Evolutionary conservation across 2,329 filamentous ascomycete species (phyloP).

Genomic region (Diaporthe ilicicola): DNA sequence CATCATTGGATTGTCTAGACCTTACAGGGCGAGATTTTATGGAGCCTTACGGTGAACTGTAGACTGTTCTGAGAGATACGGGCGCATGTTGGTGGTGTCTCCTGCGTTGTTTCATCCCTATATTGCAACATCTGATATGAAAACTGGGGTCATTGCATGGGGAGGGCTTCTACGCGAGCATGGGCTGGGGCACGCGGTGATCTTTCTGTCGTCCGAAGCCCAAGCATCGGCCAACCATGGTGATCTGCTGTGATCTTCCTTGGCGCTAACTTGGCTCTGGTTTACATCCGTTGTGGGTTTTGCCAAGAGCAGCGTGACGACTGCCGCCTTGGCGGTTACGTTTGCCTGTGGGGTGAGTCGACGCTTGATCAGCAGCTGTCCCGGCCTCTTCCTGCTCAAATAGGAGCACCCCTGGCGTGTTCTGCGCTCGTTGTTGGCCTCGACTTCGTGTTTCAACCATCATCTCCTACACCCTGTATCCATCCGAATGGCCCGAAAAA

Average conservation of each 20-base stretch:
- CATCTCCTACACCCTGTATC: conserved; percentile 6
- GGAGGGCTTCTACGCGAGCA: not conserved
- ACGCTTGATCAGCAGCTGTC: not conserved
- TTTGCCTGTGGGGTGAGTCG: conserved; percentile 11
- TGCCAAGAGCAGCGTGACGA: conserved; percentile 16
- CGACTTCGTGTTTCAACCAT: conserved; percentile 14
- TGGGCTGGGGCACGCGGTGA: not conserved
- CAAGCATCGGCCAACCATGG: conserved; percentile 18
- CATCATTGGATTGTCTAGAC: not conserved
- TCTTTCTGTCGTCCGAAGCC: conserved; percentile 17
- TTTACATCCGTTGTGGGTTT: conserved; percentile 1
- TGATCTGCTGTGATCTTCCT: conserved; percentile 15
- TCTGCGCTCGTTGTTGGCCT: not conserved
- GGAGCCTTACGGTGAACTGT: conserved; percentile 2
- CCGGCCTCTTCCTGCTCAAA: not conserved
- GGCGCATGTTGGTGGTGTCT: conserved; percentile 4
- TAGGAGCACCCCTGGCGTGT: not conserved
- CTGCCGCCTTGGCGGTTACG: conserved; percentile 23
- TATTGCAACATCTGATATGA: not conserved
- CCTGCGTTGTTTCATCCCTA: conserved; percentile 18
- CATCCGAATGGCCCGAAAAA: not conserved
- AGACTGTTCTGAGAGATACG: not conserved
- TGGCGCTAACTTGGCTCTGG: conserved; percentile 10
- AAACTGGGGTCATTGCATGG: conserved; percentile 15
- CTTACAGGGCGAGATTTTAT: conserved; percentile 6